Base-by-base conservation (phyloP, 139 green algal genomes). In the Diplosphaera chodatii region DNA sequence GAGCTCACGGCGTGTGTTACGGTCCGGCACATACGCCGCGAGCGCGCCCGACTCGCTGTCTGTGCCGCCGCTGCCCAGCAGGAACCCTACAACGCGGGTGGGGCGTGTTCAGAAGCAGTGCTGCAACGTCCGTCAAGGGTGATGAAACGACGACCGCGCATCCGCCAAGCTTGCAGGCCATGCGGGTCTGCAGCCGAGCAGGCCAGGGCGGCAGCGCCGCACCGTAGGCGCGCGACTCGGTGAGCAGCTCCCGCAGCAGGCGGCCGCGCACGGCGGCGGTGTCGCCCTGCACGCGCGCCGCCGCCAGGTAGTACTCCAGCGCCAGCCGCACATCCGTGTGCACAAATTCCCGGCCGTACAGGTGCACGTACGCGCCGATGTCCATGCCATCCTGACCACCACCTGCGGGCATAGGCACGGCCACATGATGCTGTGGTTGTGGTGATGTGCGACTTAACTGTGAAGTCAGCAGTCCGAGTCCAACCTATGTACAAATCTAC, bases 221-320 rank as follows among this genome's bases (percentile, higher is more conserved):
- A 80, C 75, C 82, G 48, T 85, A 91, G 0, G 87, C 85, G 40
- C 76, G 74, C 21, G 70, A 84, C 40, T 86, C 76, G 25, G 76
- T 81, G 66, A 91, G 78, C 74, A 91, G 74, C 77, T 91, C 86
- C 30, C 78, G 72, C 65, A 91, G 83, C 40, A 91, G 76, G 66
- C 75, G 68, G 55, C 80, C 86, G 80, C 87, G 85, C 33, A 84
- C 71, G 22, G 70, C 77, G 34, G 88, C 20, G 8, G 68, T 70
- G 29, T 71, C 80, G 20, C 79, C 78, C 48, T 74, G 21, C 5
- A 62, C 74, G 22, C 28, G 34, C 0, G 80, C 75, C 4, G 89
- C 82, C 40, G 88, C 77, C 87, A 92, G 92, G 75, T 90, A 92
- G 81, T 96, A 95, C 66, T 92, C 77, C 68, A 96, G 82, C 0